Percentiles rank a stretch among this genome's conserved stretches.
Evolutionary conservation across 2,329 filamentous ascomycete species (phyloP).

Genomic region (Endocalyx cinctus): DNA sequence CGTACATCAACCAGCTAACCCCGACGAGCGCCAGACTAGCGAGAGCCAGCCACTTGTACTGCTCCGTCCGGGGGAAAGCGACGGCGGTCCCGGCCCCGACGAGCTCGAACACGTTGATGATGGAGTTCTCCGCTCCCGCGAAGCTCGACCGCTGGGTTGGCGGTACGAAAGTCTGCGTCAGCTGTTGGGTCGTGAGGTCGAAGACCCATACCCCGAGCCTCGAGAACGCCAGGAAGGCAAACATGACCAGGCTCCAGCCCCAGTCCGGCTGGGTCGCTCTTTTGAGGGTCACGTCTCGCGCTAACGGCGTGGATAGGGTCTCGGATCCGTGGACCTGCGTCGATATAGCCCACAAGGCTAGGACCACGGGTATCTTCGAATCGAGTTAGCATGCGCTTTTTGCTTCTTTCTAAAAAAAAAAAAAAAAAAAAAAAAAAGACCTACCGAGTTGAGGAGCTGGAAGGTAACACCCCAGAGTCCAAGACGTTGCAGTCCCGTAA

Average conservation of each 20-base stretch:
- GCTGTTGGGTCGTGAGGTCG: conserved; percentile 39
- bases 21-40: conserved; percentile 29
- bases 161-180: conserved; percentile 28
- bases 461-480: conserved; percentile 38
- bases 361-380: conserved; percentile 29
- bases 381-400: conserved; percentile 2
- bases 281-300: conserved; percentile 4
- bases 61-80: conserved; percentile 28
- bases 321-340: conserved; percentile 11
- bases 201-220: conserved; percentile 40
- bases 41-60: conserved; percentile 35
- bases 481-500: conserved; percentile 30
- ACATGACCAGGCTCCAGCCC: conserved; percentile 29
- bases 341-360: conserved; percentile 28
- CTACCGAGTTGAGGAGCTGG: conserved; percentile 36
- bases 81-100: conserved; percentile 32
- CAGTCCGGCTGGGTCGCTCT: too few relatives aligned
- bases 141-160: conserved; percentile 31
- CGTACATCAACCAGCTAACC: conserved; percentile 29
- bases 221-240: conserved; percentile 36
- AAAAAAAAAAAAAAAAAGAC: conserved; percentile 2
- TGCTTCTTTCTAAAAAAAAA: conserved; percentile 1
- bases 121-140: conserved; percentile 35
- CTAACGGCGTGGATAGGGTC: conserved; percentile 5
- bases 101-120: conserved; percentile 36